Evolutionary conservation across 192 early-diverging fungal genomes (phyloP).

Genomic region (Podila epicladia): DNA sequence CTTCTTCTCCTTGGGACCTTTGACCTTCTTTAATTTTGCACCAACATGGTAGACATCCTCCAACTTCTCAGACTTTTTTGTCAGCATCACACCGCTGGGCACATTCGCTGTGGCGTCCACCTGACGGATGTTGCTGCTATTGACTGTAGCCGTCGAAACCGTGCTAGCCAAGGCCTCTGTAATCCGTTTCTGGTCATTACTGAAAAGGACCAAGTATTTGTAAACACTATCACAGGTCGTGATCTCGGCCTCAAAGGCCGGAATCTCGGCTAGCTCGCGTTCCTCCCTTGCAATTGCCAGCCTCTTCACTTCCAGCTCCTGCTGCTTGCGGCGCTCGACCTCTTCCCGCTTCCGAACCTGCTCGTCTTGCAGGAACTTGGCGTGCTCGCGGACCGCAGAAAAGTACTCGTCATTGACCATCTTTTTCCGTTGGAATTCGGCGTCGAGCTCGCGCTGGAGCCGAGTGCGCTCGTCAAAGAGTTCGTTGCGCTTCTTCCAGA

Average conservation of each 20-base stretch:
- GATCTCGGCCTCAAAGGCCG: slow-evolving; percentile 87
- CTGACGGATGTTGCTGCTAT: slow-evolving; percentile 55
- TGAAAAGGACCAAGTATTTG: slow-evolving; percentile 60
- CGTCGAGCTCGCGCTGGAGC: slow-evolving; percentile 72
- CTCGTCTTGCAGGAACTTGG: slow-evolving; percentile 66
- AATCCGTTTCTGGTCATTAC: slow-evolving; percentile 22
- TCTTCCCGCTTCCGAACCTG: slow-evolving; percentile 67
- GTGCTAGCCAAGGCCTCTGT: slow-evolving; percentile 18
- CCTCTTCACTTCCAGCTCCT: slow-evolving; percentile 70
- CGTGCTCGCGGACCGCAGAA: slow-evolving; percentile 74
- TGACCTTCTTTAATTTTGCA: slow-evolving; percentile 54
- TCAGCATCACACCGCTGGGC: slow-evolving; percentile 78
- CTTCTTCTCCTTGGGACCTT: slow-evolving; percentile 51
- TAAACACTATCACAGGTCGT: slow-evolving; percentile 80
- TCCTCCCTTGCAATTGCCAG: slow-evolving; percentile 70
- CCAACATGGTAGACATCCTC: slow-evolving; percentile 79
- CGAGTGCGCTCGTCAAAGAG: slow-evolving; percentile 73
- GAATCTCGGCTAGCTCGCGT: slow-evolving; percentile 83
- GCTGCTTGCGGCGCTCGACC: slow-evolving; percentile 66
- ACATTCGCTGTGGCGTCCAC: slow-evolving; percentile 62
- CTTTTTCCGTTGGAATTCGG: slow-evolving; percentile 66
- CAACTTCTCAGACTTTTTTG: slow-evolving; percentile 74
- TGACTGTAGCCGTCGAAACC: slow-evolving; percentile 17
- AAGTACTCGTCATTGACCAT: slow-evolving; percentile 72
- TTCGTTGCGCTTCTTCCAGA: slow-evolving; percentile 65